Percentiles rank a stretch among this genome's conserved stretches.
phyloP scores from a whole-genome alignment of 208 protist genomes.

The Balamuthia mandrillaris region DNA sequence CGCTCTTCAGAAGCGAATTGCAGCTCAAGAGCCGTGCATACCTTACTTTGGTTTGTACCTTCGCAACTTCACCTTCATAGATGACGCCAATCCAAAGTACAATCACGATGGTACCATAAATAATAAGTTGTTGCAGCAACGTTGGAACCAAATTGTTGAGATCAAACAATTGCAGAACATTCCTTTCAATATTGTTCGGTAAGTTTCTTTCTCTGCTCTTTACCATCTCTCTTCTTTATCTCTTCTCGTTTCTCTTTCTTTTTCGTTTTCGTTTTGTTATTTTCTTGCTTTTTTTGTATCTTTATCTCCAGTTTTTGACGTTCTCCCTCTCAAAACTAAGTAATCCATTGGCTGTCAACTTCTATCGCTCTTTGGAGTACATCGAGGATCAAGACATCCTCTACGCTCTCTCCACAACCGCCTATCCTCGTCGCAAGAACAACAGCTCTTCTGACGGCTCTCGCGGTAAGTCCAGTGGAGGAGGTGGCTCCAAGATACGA shows the following conservation, averaged over 20 bases:
- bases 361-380: neutral
- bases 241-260: neutral
- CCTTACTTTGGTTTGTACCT: constrained; percentile 17
- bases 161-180: too few species aligned
- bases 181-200: too few species aligned
- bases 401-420: neutral
- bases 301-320: too few species aligned
- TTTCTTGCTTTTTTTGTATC: neutral
- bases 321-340: too few species aligned
- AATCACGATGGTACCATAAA: neutral
- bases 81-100: constrained; percentile 18
- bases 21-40: neutral
- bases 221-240: neutral
- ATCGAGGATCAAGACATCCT: neutral
- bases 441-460: too few species aligned
- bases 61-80: constrained; percentile 9
- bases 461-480: too few species aligned
- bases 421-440: too few species aligned
- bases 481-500: too few species aligned
- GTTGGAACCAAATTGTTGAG: neutral
- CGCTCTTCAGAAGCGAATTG: too few species aligned
- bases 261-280: neutral
- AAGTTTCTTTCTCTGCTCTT: neutral
- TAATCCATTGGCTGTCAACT: neutral
- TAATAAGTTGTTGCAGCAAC: neutral